These are phyloP conservation scores for Aspergillus homomorphus DNA, from an alignment of 495 filamentous ascomycete genomes.

Conservation along the genomic window DNA sequence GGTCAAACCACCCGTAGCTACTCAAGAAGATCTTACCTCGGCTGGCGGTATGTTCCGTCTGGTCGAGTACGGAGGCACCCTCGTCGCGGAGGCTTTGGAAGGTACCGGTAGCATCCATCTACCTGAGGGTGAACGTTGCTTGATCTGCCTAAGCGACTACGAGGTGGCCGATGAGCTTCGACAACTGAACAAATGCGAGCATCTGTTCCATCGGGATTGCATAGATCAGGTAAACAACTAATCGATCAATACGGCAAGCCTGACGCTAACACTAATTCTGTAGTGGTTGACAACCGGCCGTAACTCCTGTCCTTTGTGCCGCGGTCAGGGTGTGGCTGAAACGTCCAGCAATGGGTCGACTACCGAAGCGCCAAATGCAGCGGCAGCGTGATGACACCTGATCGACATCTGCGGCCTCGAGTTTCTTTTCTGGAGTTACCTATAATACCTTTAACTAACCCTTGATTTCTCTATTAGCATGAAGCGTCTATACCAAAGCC, in stretches of 20 bases:
- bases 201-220: slow-evolving; percentile 71
- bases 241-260: slow-evolving; percentile 15
- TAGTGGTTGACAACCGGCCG: slow-evolving; percentile 78
- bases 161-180: slow-evolving; percentile 61
- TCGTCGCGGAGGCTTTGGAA: slow-evolving; percentile 51
- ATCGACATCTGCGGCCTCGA: slow-evolving; percentile 1
- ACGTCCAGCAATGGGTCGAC: slow-evolving; percentile 24
- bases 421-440: slow-evolving; percentile 1
- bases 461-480: slow-evolving; percentile 32
- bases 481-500: slow-evolving; percentile 34
- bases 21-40: slow-evolving; percentile 61
- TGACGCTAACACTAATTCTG: slow-evolving; percentile 11
- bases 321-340: slow-evolving; percentile 63
- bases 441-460: slow-evolving; percentile 4
- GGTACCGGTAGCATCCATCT: slow-evolving; percentile 48
- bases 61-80: slow-evolving; percentile 41
- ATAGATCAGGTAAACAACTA: slow-evolving; percentile 63
- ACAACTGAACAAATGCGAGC: slow-evolving; percentile 62
- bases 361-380: slow-evolving; percentile 20
- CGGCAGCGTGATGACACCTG: slow-evolving; percentile 18
- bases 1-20: slow-evolving; percentile 71
- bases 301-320: slow-evolving; percentile 74
- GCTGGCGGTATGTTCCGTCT: slow-evolving; percentile 59
- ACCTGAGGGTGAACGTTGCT: slow-evolving; percentile 58
- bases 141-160: slow-evolving; percentile 72